Evolutionary conservation across 768 basidiomycete genomes (phyloP).

Genomic region (Mycena crocata): DNA sequence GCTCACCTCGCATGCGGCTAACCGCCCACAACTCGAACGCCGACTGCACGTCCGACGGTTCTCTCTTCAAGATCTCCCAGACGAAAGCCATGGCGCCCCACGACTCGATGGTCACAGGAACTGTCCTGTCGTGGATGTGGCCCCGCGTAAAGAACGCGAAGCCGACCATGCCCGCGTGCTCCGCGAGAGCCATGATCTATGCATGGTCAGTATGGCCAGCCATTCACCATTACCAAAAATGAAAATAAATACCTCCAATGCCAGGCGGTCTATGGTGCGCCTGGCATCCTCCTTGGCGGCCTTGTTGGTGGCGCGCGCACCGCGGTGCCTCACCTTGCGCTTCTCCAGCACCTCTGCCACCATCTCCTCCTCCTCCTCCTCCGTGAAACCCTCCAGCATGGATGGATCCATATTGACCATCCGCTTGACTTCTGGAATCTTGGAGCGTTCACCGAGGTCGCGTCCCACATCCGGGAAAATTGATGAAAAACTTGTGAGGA

Average conservation of each 20-base stretch:
- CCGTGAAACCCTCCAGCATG: background rate
- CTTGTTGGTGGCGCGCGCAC: background rate
- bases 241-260: background rate
- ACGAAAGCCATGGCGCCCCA: conserved; percentile 2
- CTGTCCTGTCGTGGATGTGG: background rate
- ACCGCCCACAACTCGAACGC: conserved; percentile 25
- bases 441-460: background rate
- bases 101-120: background rate
- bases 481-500: background rate
- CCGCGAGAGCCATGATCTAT: background rate
- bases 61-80: conserved; percentile 1
- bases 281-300: background rate
- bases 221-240: background rate
- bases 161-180: background rate
- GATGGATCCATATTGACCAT: background rate
- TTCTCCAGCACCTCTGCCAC: background rate
- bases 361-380: background rate
- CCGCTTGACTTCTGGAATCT: background rate
- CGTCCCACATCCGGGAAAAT: background rate
- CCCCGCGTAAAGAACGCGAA: too few relatives aligned
- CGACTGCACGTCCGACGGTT: background rate
- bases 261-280: background rate
- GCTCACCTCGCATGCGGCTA: conserved; percentile 13
- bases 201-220: background rate
- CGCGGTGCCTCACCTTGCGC: background rate